Evolutionary conservation across 345 rosid species (phyloP).

Genomic region (Hibiscus syriacus): DNA sequence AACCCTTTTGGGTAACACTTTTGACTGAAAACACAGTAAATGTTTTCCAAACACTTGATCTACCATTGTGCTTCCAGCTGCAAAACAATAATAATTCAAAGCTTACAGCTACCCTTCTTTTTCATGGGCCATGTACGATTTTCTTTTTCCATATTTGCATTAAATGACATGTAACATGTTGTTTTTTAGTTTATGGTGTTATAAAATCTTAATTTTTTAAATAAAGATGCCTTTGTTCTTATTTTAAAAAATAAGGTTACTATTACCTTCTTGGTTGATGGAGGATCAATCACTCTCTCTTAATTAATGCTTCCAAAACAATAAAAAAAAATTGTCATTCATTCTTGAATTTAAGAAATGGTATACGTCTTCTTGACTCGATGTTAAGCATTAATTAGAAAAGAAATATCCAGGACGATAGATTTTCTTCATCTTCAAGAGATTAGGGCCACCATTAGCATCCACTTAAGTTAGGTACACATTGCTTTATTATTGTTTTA

Average conservation of each 20-base stretch:
- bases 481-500: neutral
- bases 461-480: neutral
- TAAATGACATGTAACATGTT: conserved; percentile 1
- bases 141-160: neutral
- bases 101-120: neutral
- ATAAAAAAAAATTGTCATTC: neutral
- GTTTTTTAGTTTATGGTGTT: too few species aligned
- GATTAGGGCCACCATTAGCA: neutral
- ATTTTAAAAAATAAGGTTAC: too few species aligned
- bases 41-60: neutral
- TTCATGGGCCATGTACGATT: neutral
- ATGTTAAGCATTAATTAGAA: neutral
- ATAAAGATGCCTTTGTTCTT: too few species aligned
- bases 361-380: neutral
- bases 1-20: neutral
- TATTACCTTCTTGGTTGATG: too few species aligned
- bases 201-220: too few species aligned
- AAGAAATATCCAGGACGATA: too few species aligned
- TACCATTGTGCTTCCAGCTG: conserved; percentile 2
- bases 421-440: conserved; percentile 1
- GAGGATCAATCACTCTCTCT: too few species aligned
- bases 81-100: conserved; percentile 7
- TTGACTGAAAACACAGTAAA: neutral
- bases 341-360: neutral
- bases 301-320: neutral